phyloP scores from a whole-genome alignment of 169 alveolate species.

The Eimeria sp. region DNA sequence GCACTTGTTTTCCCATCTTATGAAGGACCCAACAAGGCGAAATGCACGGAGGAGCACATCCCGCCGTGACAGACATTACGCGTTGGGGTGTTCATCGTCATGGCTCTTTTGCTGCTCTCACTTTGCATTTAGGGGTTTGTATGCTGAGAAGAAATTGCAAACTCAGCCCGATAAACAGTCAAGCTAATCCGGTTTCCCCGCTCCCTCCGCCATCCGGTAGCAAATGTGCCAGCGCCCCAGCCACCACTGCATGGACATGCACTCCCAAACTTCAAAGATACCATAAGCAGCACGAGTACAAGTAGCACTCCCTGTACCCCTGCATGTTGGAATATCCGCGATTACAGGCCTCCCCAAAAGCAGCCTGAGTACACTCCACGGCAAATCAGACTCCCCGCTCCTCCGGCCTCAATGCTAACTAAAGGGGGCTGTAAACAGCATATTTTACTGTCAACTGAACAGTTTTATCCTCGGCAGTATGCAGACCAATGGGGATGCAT shows the following conservation, averaged over 20 bases:
- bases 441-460: not conserved
- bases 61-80: not conserved
- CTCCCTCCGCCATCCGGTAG: not conserved
- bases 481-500: not conserved
- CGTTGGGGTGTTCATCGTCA: not conserved
- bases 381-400: not conserved
- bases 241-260: not conserved
- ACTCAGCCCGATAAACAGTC: not conserved
- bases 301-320: not conserved
- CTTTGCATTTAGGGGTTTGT: slow-evolving; percentile 1
- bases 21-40: not conserved
- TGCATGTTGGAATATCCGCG: not conserved
- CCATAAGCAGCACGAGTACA: not conserved
- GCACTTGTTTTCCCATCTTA: not conserved
- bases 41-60: not conserved
- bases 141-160: not conserved
- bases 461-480: not conserved
- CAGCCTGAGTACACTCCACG: too few species aligned
- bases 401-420: not conserved
- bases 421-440: not conserved
- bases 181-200: not conserved
- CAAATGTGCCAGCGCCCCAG: not conserved
- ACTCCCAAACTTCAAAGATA: slow-evolving; percentile 1
- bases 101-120: not conserved
- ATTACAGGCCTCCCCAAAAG: not conserved